These are phyloP conservation scores for Emergomyces orientalis DNA, from an alignment of 2,329 filamentous ascomycete species.

Conservation along the genomic window DNA sequence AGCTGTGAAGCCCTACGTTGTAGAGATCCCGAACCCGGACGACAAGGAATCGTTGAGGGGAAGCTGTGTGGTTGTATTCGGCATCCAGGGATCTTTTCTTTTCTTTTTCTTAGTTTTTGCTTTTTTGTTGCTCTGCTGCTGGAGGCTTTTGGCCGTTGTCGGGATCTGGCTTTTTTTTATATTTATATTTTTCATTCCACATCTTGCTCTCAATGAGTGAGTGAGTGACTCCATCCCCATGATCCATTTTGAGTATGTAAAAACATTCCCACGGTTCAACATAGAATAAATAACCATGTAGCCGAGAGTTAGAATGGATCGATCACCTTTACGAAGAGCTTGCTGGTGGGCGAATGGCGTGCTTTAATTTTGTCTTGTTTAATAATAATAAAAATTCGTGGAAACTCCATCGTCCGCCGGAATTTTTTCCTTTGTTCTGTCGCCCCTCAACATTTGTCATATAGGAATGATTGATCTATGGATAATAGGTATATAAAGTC, in stretches of 20 bases:
- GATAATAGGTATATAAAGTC: not conserved
- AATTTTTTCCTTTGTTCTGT: not conserved
- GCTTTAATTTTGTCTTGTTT: not conserved
- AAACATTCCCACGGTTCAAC: too few species aligned
- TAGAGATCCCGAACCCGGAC: too few species aligned
- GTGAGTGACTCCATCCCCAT: too few species aligned
- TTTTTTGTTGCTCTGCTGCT: not conserved
- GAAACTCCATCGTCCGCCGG: not conserved
- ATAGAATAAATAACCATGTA: conserved; percentile 4
- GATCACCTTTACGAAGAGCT: not conserved
- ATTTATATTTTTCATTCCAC: too few species aligned
- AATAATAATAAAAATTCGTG: not conserved
- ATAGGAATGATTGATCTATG: too few species aligned
- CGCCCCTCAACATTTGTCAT: too few species aligned
- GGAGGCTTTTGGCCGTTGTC: not conserved
- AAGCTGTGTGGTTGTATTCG: not conserved
- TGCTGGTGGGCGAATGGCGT: not conserved
- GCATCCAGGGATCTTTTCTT: not conserved
- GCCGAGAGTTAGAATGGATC: not conserved
- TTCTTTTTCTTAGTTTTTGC: not conserved
- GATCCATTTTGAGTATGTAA: too few species aligned
- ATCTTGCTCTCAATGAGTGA: too few species aligned
- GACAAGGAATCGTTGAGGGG: not conserved
- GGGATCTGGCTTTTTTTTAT: too few species aligned
- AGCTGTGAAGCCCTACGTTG: too few species aligned